Evolutionary conservation across 208 protist species (phyloP).

Genomic region (Herpetomonas samuelpessoai): DNA sequence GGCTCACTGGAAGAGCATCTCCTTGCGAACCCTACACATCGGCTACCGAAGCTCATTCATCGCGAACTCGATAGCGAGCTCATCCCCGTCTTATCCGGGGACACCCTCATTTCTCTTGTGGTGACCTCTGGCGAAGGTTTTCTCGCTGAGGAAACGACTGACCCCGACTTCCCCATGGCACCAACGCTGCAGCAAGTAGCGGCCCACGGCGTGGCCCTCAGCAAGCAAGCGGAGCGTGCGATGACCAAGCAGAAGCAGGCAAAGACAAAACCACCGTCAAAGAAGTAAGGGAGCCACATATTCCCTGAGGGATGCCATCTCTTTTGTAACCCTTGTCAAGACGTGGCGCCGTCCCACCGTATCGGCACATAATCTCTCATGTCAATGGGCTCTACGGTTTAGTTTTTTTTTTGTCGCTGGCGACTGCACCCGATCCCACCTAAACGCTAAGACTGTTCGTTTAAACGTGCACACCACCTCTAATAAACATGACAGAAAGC

Average conservation of each 20-base stretch:
- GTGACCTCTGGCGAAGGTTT: conserved; percentile 49
- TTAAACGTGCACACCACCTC: no score
- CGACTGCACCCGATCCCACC: no score
- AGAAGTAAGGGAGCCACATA: no score
- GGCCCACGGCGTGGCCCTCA: neutral
- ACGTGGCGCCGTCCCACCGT: no score
- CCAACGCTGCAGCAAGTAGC: conserved; percentile 41
- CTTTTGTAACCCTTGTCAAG: no score
- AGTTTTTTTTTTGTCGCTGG: no score
- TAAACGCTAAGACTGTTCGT: no score
- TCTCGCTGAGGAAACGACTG: conserved; percentile 31
- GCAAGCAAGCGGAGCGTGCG: conserved; percentile 4
- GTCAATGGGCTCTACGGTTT: no score
- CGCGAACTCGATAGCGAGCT: conserved; percentile 38
- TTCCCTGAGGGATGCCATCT: no score
- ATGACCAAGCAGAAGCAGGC: neutral
- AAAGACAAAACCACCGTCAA: neutral
- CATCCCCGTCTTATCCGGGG: conserved; percentile 55
- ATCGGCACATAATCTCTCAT: no score
- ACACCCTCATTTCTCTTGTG: conserved; percentile 74
- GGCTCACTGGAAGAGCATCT: conserved; percentile 51
- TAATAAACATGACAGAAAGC: no score
- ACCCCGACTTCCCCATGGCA: conserved; percentile 81
- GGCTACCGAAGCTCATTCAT: conserved; percentile 41
- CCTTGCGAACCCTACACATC: conserved; percentile 23